phyloP scores from a whole-genome alignment of 2,329 filamentous ascomycete species.

The Cladosporium sp. region DNA sequence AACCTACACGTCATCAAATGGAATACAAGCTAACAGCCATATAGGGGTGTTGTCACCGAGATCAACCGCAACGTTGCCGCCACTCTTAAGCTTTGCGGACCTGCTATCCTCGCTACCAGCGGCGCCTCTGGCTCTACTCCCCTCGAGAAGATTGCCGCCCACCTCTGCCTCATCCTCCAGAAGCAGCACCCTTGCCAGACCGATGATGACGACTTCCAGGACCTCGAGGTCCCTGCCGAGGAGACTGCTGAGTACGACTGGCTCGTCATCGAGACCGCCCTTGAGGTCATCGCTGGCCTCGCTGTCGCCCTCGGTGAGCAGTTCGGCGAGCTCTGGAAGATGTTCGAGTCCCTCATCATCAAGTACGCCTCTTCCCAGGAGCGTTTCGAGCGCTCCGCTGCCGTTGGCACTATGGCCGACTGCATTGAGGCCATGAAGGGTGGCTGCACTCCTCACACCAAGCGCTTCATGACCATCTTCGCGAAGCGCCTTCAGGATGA shows the following conservation, averaged over 20 bases:
- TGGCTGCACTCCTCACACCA: constrained; percentile 79
- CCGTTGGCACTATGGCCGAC: constrained; percentile 90
- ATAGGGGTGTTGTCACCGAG: constrained; percentile 83
- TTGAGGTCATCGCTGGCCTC: constrained; percentile 85
- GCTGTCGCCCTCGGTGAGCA: constrained; percentile 76
- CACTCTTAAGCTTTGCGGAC: constrained; percentile 86
- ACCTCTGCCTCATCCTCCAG: constrained; percentile 76
- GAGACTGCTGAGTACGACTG: constrained; percentile 96
- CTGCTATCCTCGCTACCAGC: constrained; percentile 68
- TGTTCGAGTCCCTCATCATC: constrained; percentile 88
- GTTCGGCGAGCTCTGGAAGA: constrained; percentile 89
- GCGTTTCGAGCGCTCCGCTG: constrained; percentile 81
- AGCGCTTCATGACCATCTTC: constrained; percentile 73
- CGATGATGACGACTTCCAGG: constrained; percentile 79
- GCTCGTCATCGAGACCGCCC: constrained; percentile 90
- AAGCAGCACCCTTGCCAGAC: constrained; percentile 92
- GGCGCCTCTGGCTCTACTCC: constrained; percentile 58
- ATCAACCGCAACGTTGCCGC: constrained; percentile 92
- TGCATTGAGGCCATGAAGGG: constrained; percentile 80
- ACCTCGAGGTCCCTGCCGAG: constrained; percentile 64
- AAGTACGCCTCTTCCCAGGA: constrained; percentile 86
- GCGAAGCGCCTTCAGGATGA: constrained; percentile 86
- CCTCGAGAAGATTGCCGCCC: constrained; percentile 65
- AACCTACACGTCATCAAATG: background rate
- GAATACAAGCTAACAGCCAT: constrained; percentile 43